Conservation (phyloP, 257 asterid genomes). For the Nicotiana paniculata region DNA sequence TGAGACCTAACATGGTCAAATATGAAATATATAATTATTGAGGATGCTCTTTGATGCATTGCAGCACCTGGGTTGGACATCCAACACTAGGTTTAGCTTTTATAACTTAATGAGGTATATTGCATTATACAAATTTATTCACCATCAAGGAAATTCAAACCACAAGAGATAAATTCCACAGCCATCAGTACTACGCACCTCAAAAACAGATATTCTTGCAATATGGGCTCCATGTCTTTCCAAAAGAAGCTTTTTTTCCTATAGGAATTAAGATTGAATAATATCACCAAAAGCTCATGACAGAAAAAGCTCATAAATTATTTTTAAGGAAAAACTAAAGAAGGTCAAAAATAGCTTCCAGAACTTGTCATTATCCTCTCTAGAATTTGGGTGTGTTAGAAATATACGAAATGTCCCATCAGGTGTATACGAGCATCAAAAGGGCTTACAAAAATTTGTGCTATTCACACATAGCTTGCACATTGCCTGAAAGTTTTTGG, state of each 20-base stretch:
- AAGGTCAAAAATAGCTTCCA: neutral
- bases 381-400: neutral
- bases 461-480: neutral
- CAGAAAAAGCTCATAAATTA: neutral
- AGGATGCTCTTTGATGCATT: too few species aligned
- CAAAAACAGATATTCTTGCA: conserved; percentile 85
- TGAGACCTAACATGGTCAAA: neutral
- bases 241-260: conserved; percentile 91
- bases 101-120: too few species aligned
- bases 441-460: neutral
- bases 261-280: conserved; percentile 20
- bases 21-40: too few species aligned
- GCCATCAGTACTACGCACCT: conserved; percentile 43
- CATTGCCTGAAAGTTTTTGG: neutral
- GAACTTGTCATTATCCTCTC: conserved; percentile 1
- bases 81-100: too few species aligned
- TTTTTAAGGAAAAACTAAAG: neutral
- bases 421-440: neutral
- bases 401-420: neutral
- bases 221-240: conserved; percentile 82
- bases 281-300: neutral
- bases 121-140: too few species aligned
- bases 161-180: neutral
- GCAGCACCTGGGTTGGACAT: too few species aligned
- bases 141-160: neutral